Conservation (phyloP, 768 basidiomycete genomes). For the Hysterangium stoloniferum region DNA sequence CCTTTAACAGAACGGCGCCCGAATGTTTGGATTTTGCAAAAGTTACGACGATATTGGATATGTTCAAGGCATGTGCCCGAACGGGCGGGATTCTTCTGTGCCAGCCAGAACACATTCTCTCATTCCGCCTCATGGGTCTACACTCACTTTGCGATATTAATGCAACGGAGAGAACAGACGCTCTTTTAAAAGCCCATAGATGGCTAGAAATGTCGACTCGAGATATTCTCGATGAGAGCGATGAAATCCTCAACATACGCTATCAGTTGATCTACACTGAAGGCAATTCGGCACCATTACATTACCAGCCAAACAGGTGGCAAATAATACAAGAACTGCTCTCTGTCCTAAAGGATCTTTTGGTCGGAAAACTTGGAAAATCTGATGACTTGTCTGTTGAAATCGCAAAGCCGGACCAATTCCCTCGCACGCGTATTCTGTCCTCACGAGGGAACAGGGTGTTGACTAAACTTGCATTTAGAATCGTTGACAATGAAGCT, state of each 20-base stretch:
- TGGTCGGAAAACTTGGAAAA: not conserved
- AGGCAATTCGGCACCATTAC: slow-evolving; percentile 29
- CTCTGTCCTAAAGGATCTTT: slow-evolving; percentile 20
- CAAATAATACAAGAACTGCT: slow-evolving; percentile 31
- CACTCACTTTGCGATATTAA: slow-evolving; percentile 24
- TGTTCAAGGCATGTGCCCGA: slow-evolving; percentile 33
- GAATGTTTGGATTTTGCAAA: slow-evolving; percentile 11
- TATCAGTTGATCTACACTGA: slow-evolving; percentile 44
- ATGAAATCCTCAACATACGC: slow-evolving; percentile 37
- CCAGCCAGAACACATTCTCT: slow-evolving; percentile 50
- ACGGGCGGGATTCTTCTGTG: slow-evolving; percentile 37
- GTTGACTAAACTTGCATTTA: slow-evolving; percentile 4
- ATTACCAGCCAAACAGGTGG: slow-evolving; percentile 39
- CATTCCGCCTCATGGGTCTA: slow-evolving; percentile 39
- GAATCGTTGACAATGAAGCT: slow-evolving; percentile 17
- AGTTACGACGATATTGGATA: slow-evolving; percentile 17
- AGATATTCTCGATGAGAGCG: slow-evolving; percentile 40
- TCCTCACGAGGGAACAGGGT: not conserved
- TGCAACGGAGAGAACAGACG: slow-evolving; percentile 4
- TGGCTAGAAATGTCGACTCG: slow-evolving; percentile 22
- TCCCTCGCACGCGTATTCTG: slow-evolving; percentile 7
- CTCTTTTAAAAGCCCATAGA: slow-evolving; percentile 12
- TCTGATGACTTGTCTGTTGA: not conserved
- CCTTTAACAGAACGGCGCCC: slow-evolving; percentile 37
- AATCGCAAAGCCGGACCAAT: not conserved